Base-by-base conservation (phyloP, 371 early-diverging fungal genomes). In the Mortierella sp. region DNA sequence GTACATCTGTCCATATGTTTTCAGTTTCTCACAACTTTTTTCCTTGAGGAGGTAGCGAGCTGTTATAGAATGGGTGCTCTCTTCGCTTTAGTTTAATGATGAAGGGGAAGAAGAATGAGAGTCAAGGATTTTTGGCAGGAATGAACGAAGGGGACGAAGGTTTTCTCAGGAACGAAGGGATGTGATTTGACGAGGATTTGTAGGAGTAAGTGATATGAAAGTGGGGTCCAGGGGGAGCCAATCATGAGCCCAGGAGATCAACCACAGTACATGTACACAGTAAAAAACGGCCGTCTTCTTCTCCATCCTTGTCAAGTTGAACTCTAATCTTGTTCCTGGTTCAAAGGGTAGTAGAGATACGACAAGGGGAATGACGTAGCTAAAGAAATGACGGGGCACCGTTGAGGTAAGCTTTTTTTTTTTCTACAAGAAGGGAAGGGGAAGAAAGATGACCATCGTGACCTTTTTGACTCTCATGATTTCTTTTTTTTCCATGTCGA, bases 241-340 rank as follows among this genome's bases (percentile, higher is more conserved):
- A 35, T 68, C 68, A 38, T 24, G 68, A 68, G 63, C 63, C 35
- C 27, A 29, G 27, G 16, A 29, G 60, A 27, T 5, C 29, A 7
- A 41, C 41, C 6, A 41, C 35, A 35, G 35, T 35, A 2, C 2
- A 35, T 35, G 35, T 35, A 35, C 41, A 41, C 7, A 41, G 7
- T 1, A 60, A 29, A 32, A 14, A 29, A 60, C 14, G 11, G 60
- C 6, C 32, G 60, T 60, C 29, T 32, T 12, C 14, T 3, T 46
- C 51, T 51, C 51, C 51, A 51, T 51, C 4, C 51, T 27, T 56
- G 27, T 56, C 56, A 14, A 51, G 21, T 21, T 18, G 51, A 41
- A 68, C 68, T 38, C 38, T 68, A 68, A 68, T 65, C 24, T 65
- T 65, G 68, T n/a, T n/a, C 55, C 55, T 55, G 55, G 55, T n/a